phyloP scores from a whole-genome alignment of 2,329 filamentous ascomycete genomes.

The Colletotrichum simmondsii region DNA sequence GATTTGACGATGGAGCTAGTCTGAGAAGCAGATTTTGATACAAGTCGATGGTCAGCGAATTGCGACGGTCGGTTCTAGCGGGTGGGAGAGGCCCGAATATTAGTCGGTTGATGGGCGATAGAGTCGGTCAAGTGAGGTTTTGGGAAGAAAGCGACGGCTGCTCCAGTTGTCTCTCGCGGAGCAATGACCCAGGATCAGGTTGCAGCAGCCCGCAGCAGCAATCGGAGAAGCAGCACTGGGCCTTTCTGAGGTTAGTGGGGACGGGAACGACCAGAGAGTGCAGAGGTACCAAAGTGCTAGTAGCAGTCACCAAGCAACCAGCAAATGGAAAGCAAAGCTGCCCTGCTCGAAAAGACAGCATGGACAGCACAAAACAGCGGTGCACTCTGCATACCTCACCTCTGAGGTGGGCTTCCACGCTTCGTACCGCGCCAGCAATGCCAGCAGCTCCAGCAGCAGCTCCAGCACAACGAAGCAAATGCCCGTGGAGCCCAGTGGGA shows the following conservation, averaged over 20 bases:
- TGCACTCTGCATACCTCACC: background rate
- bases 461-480: conserved; percentile 1
- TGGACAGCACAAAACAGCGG: background rate
- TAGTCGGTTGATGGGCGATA: conserved; percentile 29
- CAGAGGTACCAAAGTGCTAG: background rate
- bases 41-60: conserved; percentile 13
- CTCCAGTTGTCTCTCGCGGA: conserved; percentile 32
- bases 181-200: conserved; percentile 27
- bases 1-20: conserved; percentile 7
- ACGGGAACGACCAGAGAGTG: background rate
- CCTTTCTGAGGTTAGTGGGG: conserved; percentile 22
- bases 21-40: background rate
- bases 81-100: conserved; percentile 28
- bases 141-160: conserved; percentile 32
- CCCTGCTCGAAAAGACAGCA: conserved; percentile 7
- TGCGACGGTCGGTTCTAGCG: conserved; percentile 17
- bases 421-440: no score
- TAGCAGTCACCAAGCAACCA: conserved; percentile 28
- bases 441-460: background rate
- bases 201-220: conserved; percentile 19
- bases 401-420: no score
- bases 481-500: conserved; percentile 22
- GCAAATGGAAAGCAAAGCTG: conserved; percentile 12
- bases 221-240: conserved; percentile 20
- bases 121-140: conserved; percentile 32